Base-by-base conservation (phyloP, 176 grass and related monocot species). In the Saccharum spontaneum region DNA sequence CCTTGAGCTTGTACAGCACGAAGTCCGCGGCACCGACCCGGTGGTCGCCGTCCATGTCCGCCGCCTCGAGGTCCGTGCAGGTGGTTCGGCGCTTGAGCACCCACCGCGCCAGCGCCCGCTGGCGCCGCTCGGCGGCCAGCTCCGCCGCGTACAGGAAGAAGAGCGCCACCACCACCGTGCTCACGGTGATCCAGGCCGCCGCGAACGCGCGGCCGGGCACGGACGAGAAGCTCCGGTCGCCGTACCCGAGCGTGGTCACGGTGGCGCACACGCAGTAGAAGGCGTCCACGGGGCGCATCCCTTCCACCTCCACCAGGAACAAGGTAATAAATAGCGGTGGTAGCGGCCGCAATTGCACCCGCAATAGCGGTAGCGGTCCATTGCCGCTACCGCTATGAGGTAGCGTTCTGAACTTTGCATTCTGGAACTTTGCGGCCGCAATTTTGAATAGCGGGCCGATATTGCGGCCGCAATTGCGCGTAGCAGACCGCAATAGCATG, bases 161-260 rank as follows among this genome's bases (percentile, higher is more conserved):
- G 60, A 88, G 87, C 17, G 87, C 91, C 72, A 94, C 91, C 40
- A 88, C 89, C 10, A 88, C 17, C 20, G 91, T 97, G 65, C 89
- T 92, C 74, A 88, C 87, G 1, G 90, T 88, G 10, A 97, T 81
- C 94, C 94, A 97, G 8, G 85, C 50, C 0, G 86, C 78, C 17
- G 91, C 91, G 72, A 97, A 97, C 20, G 81, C 67, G 75, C 89
- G 52, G 31, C 94, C 91, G 10, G 5, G 37, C 49, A 31, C 1
- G 9, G 91, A 86, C 24, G 45, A 41, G 87, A 97, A 97, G 76
- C 84, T 88, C 81, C 62, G 44, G 76, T 93, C 91, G 16, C 94
- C 94, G 69, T 97, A 97, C 39, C 91, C 91, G 0, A 93, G 89
- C 36, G 91, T 93, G 28, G 91, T 97, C 54, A 97, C 89, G 52